Percentiles rank a stretch among this genome's conserved stretches.
Conservation (phyloP, 208 protist species). For the Leishmania arabica region DNA sequence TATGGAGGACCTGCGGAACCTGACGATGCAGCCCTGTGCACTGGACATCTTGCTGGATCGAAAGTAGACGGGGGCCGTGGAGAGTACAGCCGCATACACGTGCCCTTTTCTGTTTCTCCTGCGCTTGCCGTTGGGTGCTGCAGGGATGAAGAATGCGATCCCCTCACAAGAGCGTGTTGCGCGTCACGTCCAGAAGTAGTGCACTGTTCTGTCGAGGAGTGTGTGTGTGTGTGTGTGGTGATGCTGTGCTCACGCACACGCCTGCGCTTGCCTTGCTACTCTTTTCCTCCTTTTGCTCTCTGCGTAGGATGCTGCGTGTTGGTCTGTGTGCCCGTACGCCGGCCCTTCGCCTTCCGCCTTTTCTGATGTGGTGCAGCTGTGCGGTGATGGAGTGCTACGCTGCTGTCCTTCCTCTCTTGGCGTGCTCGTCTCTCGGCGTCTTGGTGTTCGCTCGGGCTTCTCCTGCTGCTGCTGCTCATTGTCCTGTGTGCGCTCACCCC, state of each 20-base stretch:
- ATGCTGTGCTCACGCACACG: neutral
- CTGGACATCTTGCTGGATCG: slow-evolving; percentile 75
- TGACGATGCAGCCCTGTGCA: slow-evolving; percentile 73
- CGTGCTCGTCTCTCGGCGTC: neutral
- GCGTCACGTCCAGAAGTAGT: neutral
- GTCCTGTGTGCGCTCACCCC: neutral
- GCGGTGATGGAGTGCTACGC: neutral
- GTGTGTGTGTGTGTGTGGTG: neutral
- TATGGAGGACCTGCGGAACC: slow-evolving; percentile 71
- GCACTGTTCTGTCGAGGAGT: neutral
- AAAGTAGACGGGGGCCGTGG: slow-evolving; percentile 16
- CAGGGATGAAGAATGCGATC: neutral
- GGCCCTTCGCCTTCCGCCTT: no score
- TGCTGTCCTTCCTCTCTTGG: neutral
- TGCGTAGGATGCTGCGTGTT: neutral
- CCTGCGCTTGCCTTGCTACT: neutral
- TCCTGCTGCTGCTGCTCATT: neutral
- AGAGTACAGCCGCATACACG: neutral
- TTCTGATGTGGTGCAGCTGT: neutral
- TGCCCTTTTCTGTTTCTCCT: neutral
- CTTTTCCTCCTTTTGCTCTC: neutral
- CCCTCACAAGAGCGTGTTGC: neutral
- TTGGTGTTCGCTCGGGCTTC: neutral
- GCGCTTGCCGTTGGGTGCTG: neutral
- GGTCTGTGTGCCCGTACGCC: neutral